phyloP scores from a whole-genome alignment of 768 basidiomycete species.

The Mycena amicta region DNA sequence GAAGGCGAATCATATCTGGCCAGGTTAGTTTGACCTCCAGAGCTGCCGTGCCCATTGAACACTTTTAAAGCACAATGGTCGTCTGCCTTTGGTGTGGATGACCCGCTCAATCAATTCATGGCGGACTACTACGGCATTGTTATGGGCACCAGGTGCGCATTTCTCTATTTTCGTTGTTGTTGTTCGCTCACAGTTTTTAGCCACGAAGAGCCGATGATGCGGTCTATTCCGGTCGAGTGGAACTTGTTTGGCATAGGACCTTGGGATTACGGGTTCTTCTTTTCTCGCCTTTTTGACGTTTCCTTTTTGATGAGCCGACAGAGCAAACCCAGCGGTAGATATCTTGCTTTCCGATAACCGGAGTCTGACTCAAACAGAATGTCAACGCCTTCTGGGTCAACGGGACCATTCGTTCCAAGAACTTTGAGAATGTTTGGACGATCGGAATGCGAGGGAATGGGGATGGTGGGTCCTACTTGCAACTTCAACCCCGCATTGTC shows the following conservation, averaged over 20 bases:
- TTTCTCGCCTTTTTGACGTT: background rate
- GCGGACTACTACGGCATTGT: constrained; percentile 70
- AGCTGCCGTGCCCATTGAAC: background rate
- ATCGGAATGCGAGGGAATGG: constrained; percentile 71
- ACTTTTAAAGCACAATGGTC: constrained; percentile 24
- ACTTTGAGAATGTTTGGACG: constrained; percentile 65
- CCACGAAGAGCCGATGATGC: constrained; percentile 78
- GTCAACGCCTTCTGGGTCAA: constrained; percentile 66
- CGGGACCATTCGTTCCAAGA: constrained; percentile 58
- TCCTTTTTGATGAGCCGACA: background rate
- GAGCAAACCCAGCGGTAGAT: constrained; percentile 8
- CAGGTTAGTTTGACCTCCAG: constrained; percentile 40
- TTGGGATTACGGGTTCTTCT: constrained; percentile 53
- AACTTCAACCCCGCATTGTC: background rate
- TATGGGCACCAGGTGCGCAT: constrained; percentile 63
- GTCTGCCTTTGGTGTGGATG: constrained; percentile 57
- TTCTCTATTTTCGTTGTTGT: background rate
- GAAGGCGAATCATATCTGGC: constrained; percentile 75
- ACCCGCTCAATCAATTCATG: constrained; percentile 59
- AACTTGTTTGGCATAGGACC: constrained; percentile 53
- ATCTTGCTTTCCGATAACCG: background rate
- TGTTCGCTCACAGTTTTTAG: constrained; percentile 27
- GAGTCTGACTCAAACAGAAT: constrained; percentile 21
- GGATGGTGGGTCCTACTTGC: constrained; percentile 37
- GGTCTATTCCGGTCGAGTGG: constrained; percentile 71